Percentiles rank a stretch among this genome's conserved stretches.
Conservation (phyloP, 495 filamentous ascomycete species). For the Neurospora sp. region DNA sequence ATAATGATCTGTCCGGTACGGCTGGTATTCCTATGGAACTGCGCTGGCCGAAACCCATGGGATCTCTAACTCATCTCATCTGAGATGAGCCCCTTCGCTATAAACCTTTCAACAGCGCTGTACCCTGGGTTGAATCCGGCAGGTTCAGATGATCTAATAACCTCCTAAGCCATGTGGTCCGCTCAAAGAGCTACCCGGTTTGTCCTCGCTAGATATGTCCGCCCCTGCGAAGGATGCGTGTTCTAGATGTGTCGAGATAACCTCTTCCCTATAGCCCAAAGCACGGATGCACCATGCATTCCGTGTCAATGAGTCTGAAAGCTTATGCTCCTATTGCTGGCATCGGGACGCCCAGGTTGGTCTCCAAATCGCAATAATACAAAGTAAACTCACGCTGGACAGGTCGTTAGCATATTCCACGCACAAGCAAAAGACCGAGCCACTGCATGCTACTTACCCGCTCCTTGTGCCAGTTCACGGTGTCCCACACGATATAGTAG, state of each 20-base stretch:
- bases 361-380: constrained; percentile 68
- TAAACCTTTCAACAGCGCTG: not conserved
- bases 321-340: constrained; percentile 1
- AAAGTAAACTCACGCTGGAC: constrained; percentile 66
- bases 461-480: constrained; percentile 72
- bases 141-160: not conserved
- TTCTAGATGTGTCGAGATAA: not conserved
- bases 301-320: not conserved
- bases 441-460: constrained; percentile 45
- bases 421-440: not conserved
- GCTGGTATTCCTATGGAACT: not conserved
- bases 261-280: not conserved
- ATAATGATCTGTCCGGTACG: not conserved
- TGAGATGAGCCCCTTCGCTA: not conserved
- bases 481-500: constrained; percentile 83
- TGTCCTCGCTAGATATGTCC: not conserved
- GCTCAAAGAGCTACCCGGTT: not conserved
- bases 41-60: not conserved
- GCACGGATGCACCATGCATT: not conserved
- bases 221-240: not conserved
- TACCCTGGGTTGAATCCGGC: not conserved
- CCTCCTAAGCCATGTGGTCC: not conserved
- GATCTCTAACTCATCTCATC: not conserved
- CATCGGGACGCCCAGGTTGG: constrained; percentile 7
- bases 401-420: not conserved